Evolutionary conservation across 768 basidiomycete species (phyloP).

Genomic region (Phaffia tasmanica): DNA sequence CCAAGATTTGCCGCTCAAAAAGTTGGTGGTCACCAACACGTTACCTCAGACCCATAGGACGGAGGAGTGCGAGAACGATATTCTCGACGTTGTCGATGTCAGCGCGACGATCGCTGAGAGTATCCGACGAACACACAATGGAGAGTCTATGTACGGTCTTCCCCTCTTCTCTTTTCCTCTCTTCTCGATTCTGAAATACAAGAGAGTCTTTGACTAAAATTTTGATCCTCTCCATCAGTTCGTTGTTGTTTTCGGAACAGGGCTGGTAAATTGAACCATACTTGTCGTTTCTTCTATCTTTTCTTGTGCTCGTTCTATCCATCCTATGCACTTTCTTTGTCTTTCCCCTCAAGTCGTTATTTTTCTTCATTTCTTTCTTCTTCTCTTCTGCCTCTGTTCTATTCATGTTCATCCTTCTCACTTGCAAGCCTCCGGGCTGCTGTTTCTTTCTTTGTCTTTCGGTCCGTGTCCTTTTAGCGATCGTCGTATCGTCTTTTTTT

Average conservation of each 20-base stretch:
- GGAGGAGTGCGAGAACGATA: conserved; percentile 51
- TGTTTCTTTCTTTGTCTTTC: too few relatives aligned
- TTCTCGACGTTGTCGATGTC: conserved; percentile 90
- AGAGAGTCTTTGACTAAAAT: background rate
- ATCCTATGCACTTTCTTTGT: conserved; percentile 1
- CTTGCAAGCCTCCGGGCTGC: too few relatives aligned
- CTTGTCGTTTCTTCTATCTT: background rate
- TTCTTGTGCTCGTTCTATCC: background rate
- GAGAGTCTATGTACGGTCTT: conserved; percentile 37
- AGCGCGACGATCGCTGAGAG: conserved; percentile 91
- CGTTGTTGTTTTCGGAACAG: conserved; percentile 20
- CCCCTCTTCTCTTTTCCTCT: background rate
- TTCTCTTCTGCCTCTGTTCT: background rate
- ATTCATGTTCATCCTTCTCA: too few relatives aligned
- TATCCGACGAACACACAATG: conserved; percentile 89
- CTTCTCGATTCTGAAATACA: background rate
- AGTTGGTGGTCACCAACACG: conserved; percentile 96
- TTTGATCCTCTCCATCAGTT: conserved; percentile 4
- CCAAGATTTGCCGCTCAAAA: conserved; percentile 63
- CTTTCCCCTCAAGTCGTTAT: background rate
- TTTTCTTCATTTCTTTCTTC: background rate
- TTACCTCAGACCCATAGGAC: conserved; percentile 71
- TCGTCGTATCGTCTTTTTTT: too few relatives aligned
- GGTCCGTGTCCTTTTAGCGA: too few relatives aligned
- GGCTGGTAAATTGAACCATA: conserved; percentile 5